Evolutionary conservation across 805 yeast genomes (phyloP).

Genomic region (Pichia exigua): DNA sequence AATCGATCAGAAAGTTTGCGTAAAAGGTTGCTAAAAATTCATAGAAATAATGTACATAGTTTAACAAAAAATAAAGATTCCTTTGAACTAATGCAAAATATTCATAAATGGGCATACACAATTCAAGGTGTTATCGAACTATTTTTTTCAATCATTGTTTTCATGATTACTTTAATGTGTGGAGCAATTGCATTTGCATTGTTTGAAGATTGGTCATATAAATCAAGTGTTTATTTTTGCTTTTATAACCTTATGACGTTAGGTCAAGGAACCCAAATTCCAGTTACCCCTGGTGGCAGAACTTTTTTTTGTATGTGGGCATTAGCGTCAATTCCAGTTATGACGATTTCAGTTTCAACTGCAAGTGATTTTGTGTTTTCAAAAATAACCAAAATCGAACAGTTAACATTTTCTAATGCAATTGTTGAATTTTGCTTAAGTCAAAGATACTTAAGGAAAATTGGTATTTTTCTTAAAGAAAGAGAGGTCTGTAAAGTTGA

Average conservation of each 20-base stretch:
- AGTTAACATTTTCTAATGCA: constrained; percentile 11
- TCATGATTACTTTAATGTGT: constrained; percentile 56
- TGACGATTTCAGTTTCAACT: constrained; percentile 72
- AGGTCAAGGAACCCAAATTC: constrained; percentile 77
- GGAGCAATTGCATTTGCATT: constrained; percentile 61
- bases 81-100: constrained; percentile 47
- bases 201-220: constrained; percentile 67
- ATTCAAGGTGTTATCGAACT: constrained; percentile 35
- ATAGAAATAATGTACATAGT: neutral
- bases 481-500: neutral
- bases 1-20: constrained; percentile 53
- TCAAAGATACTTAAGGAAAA: constrained; percentile 1
- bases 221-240: constrained; percentile 66
- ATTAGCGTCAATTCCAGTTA: constrained; percentile 72
- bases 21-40: constrained; percentile 16
- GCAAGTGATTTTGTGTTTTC: constrained; percentile 54
- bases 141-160: constrained; percentile 33
- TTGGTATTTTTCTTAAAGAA: constrained; percentile 6
- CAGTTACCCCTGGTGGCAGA: constrained; percentile 55
- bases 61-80: constrained; percentile 34
- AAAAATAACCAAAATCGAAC: constrained; percentile 17
- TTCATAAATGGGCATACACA: constrained; percentile 35
- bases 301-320: constrained; percentile 78
- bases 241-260: constrained; percentile 70
- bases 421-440: constrained; percentile 10